Evolutionary conservation across 1,284 basidiomycete species (phyloP), one percentile per base, ranked within the genome.

Genomic region (Fomitopsis betulina): DNA sequence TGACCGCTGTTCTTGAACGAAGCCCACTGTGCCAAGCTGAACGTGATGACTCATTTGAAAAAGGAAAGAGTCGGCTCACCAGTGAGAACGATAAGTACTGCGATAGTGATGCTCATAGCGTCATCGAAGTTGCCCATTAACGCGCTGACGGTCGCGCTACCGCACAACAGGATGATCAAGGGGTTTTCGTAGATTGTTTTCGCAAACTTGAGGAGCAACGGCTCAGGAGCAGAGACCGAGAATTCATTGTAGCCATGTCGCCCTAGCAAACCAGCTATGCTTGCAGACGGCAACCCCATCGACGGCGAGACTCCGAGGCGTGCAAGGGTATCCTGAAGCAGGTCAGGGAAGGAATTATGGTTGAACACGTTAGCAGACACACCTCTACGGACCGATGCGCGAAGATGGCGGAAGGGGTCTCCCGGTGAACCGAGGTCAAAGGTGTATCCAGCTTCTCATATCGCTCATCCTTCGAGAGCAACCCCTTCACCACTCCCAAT

Each of bases 121-220:
- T 98, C 96, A 70, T 98, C 95, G 43, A 91, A 79, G 68, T 98
- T 96, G 23, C 96, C 95, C 83, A 98, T 92, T 51, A 96, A 67
- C 3, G 91, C 89, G 66, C 93, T 96, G 39, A 98, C 85, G 8
- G 83, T 79, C 0, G 94, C 94, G 68, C 93, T 96, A 17, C 86
- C 94, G 59, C 96, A 87, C 21, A 98, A 77, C 1, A 98, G 79
- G 15, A 98, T 77, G 67, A 97, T 98, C 6, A 98, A 77, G 0
- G 96, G 96, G 68, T 87, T 93, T 73, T 98, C 96, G 70, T 94
- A 96, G 53, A 98, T 93, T 49, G 93, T 96, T 70, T 92, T 91
- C 7, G 89, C 83, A 69, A 98, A 98, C 75, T 97, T 98, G 70
- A 93, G 74, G 58, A 87, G 77, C 3, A 90, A 72, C 2, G 91